Conservation (phyloP, 2,329 filamentous ascomycete species). For the Neonectria hederae region DNA sequence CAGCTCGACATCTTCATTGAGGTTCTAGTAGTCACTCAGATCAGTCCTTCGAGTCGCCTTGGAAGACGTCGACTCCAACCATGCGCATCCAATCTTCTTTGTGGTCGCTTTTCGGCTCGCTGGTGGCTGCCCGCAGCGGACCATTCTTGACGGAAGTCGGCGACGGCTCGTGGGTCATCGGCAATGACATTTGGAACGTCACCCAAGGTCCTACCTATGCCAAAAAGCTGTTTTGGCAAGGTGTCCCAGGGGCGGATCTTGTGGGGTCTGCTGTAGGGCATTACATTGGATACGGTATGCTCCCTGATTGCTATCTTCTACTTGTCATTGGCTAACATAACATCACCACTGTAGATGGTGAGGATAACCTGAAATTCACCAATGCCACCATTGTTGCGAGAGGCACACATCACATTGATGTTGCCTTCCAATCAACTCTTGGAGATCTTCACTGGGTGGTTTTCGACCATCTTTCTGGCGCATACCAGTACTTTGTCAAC, state of each 20-base stretch:
- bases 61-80: not conserved
- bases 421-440: constrained; percentile 5
- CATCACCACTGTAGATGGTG: constrained; percentile 9
- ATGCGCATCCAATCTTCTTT: constrained; percentile 10
- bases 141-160: constrained; percentile 18
- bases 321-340: not conserved
- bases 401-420: constrained; percentile 17
- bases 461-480: constrained; percentile 22
- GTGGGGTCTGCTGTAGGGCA: constrained; percentile 22
- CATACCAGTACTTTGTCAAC: constrained; percentile 28
- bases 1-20: not conserved
- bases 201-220: constrained; percentile 25
- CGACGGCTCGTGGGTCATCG: constrained; percentile 22
- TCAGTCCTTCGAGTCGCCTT: not conserved
- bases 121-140: constrained; percentile 8
- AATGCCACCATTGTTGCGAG: constrained; percentile 12
- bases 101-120: not conserved
- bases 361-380: constrained; percentile 19
- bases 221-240: constrained; percentile 25
- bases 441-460: constrained; percentile 28
- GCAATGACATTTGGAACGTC: constrained; percentile 28
- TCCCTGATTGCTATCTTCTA: not conserved
- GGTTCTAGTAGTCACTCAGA: not conserved
- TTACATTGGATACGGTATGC: constrained; percentile 24
- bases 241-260: constrained; percentile 18